Percentiles rank a stretch among this genome's conserved stretches.
phyloP scores from a whole-genome alignment of 1,284 basidiomycete genomes.

The Apiotrichum laibachii region DNA sequence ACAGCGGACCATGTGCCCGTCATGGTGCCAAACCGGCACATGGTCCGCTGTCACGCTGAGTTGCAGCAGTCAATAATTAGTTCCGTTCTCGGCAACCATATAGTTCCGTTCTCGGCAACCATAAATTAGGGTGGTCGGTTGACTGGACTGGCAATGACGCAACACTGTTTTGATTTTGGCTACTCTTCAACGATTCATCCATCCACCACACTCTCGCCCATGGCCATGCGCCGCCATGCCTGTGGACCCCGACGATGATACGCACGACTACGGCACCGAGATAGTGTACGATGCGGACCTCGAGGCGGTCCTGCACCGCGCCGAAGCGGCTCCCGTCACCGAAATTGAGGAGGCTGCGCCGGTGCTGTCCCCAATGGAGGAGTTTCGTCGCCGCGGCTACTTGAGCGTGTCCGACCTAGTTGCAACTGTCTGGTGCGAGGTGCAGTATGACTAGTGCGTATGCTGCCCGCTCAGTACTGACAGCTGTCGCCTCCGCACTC shows the following conservation, averaged over 20 bases:
- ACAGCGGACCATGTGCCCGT: too few relatives aligned
- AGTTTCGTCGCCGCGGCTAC: constrained; percentile 41
- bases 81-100: too few relatives aligned
- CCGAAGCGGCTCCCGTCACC: constrained; percentile 9
- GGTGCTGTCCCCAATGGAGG: constrained; percentile 28
- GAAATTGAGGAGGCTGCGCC: constrained; percentile 30
- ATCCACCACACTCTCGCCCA: too few relatives aligned
- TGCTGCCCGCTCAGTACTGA: background rate
- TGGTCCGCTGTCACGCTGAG: too few relatives aligned
- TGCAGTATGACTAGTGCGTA: constrained; percentile 49
- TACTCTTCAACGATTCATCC: too few relatives aligned
- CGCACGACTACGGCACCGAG: constrained; percentile 30
- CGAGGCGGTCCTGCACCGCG: constrained; percentile 25
- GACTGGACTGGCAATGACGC: too few relatives aligned
- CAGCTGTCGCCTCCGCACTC: constrained; percentile 44
- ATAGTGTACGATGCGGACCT: constrained; percentile 31
- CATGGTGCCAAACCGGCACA: too few relatives aligned
- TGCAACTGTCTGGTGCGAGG: constrained; percentile 56
- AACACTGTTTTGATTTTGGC: too few relatives aligned
- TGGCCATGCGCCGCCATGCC: background rate
- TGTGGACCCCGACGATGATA: background rate
- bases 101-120: too few relatives aligned
- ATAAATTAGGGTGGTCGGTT: too few relatives aligned
- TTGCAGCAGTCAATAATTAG: too few relatives aligned
- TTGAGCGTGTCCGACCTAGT: constrained; percentile 56